Conservation (phyloP, 192 early-diverging fungal genomes). For the Oehlia diaphana region DNA sequence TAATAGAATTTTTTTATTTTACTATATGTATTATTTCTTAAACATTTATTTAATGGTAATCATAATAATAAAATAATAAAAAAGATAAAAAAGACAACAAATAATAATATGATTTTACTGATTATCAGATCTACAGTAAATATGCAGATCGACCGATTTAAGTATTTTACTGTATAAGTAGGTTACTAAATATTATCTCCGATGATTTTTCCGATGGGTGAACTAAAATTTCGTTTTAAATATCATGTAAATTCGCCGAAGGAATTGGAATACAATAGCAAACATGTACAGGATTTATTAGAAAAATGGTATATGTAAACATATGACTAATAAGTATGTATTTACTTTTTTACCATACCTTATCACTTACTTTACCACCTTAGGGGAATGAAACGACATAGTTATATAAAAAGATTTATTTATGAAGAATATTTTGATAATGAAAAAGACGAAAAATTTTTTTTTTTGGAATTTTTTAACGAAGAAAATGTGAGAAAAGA, state of each 20-base stretch:
- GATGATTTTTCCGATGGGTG: too few species aligned
- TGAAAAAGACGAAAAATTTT: neutral
- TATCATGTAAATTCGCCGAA: neutral
- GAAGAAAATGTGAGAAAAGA: neutral
- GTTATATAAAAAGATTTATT: constrained; percentile 8
- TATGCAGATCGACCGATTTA: too few species aligned
- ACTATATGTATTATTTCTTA: too few species aligned
- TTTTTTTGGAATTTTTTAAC: neutral
- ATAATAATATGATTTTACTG: too few species aligned
- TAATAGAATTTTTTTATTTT: too few species aligned
- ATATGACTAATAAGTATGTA: neutral
- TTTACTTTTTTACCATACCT: neutral
- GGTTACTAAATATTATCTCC: too few species aligned
- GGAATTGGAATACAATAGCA: neutral
- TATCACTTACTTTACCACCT: neutral
- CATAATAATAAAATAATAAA: too few species aligned
- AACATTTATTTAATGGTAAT: too few species aligned
- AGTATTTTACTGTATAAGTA: too few species aligned
- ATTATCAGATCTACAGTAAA: too few species aligned
- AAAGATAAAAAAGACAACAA: too few species aligned
- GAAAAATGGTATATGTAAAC: neutral
- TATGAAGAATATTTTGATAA: constrained; percentile 9
- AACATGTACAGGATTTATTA: neutral
- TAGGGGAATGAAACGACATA: constrained; percentile 1
- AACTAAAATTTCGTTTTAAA: neutral